A percentile compares a stretch with the other conserved stretches of the same genome.
Conservation (phyloP, 345 rosid species). For the Lepidium didymum region DNA sequence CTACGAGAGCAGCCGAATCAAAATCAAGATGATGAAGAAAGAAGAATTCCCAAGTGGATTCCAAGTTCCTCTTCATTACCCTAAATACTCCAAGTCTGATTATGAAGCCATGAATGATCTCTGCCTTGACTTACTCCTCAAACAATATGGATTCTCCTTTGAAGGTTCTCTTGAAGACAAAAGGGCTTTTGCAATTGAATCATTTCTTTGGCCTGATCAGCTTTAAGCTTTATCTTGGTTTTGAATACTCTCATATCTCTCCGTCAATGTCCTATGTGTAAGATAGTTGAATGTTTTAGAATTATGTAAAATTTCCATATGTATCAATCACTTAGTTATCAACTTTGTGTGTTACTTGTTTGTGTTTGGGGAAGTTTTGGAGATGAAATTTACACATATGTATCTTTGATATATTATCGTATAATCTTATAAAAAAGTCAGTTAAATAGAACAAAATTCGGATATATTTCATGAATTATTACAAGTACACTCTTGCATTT, state of each 20-base stretch:
- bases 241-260: not conserved
- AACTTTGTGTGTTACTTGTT: not conserved
- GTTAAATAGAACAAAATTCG: too few species aligned
- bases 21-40: slow-evolving; percentile 11
- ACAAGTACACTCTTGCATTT: too few species aligned
- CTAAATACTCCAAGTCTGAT: slow-evolving; percentile 39
- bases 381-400: not conserved
- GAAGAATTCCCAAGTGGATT: slow-evolving; percentile 38
- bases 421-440: not conserved
- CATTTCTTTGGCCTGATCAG: slow-evolving; percentile 53
- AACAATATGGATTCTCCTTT: slow-evolving; percentile 40
- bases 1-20: not conserved
- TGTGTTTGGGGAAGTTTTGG: slow-evolving; percentile 5
- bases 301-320: not conserved
- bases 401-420: not conserved
- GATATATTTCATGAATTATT: too few species aligned
- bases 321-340: not conserved
- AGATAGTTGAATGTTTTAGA: not conserved
- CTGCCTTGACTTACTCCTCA: slow-evolving; percentile 45
- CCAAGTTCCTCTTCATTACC: slow-evolving; percentile 56
- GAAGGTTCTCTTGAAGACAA: slow-evolving; percentile 39
- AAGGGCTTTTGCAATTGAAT: slow-evolving; percentile 42
- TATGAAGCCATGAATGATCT: slow-evolving; percentile 52
- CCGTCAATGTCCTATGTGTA: not conserved
- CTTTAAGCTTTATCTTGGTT: slow-evolving; percentile 12